Base-by-base conservation (phyloP, 2,329 filamentous ascomycete species). In the Verticillium albo-atrum region DNA sequence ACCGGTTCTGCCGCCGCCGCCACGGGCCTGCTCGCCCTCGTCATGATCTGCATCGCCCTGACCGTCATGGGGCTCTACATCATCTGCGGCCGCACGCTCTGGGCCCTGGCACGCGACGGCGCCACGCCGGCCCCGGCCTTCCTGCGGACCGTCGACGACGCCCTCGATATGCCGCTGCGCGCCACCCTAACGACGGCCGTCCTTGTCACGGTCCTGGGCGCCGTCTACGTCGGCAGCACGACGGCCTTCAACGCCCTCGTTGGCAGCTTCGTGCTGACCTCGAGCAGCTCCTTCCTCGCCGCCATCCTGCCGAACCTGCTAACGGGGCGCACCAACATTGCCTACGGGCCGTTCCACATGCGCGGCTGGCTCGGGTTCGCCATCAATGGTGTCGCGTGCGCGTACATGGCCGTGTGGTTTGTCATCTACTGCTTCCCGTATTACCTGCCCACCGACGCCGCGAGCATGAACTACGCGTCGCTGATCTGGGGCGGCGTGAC, bases 231-330 rank as follows among this genome's bases (percentile, higher is more conserved):
- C 1, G 87, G 83, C n/a, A 85, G 79, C 61, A 81, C 78, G 1
- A 87, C 85, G 0, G 88, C 88, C 0, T 91, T 90, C 72, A 82
- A 83, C 50, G 87, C 87, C 0, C 83, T 90, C 27, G 82, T 89
- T 7, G 85, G 85, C 10, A 73, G 70, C 30, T 77, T 75, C 60
- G 74, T 76, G 30, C 67, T 75, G 0, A 65, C 75, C 7, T 74
- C 71, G 14, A 74, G 64, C 7, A 60, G 84, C 10, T 87, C 83
- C 0, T 90, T 88, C 68, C 75, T 88, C 3, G 83, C 84, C 1
- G 85, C 86, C 6, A 86, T 91, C 58, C 71, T 90, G 1, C 83
- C 83, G 0, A 80, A 85, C 62, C 71, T 86, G 1, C 60, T 85
- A 0, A 79, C 77, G 0, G 66, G 72, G 1, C 65, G 72, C 26